Conservation (phyloP, 345 rosid species). For the Brassica juncea region DNA sequence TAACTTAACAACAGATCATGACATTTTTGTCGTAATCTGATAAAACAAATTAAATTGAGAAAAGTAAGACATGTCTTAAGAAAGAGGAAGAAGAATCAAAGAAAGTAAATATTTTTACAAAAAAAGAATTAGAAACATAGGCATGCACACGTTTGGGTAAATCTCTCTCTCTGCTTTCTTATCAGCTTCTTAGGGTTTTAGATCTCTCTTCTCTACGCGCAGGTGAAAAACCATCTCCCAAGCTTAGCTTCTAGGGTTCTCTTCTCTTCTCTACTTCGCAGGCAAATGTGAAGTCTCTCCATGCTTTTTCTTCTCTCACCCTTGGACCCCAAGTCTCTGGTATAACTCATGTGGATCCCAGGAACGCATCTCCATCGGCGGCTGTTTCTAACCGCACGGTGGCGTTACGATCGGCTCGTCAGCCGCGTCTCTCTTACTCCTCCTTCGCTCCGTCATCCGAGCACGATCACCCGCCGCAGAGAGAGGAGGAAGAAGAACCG, state of each 20-base stretch:
- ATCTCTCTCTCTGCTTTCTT: constrained; percentile 7
- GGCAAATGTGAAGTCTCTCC: constrained; percentile 71
- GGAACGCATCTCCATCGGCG: constrained; percentile 8
- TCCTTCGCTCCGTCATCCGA: constrained; percentile 48
- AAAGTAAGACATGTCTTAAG: neutral
- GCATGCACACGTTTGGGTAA: constrained; percentile 58
- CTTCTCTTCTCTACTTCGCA: constrained; percentile 46
- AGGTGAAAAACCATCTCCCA: neutral
- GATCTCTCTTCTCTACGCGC: constrained; percentile 11
- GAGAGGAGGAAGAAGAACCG: neutral
- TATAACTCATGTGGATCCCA: constrained; percentile 26
- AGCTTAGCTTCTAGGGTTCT: too few relatives aligned
- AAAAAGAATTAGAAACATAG: constrained; percentile 47
- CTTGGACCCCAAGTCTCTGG: constrained; percentile 23
- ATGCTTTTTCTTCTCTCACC: constrained; percentile 62
- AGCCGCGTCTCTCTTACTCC: constrained; percentile 50
- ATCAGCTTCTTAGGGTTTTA: constrained; percentile 18
- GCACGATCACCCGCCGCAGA: constrained; percentile 28
- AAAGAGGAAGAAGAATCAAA: neutral
- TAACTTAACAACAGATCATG: too few relatives aligned
- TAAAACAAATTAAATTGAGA: neutral
- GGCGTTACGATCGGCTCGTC: constrained; percentile 69
- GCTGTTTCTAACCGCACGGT: constrained; percentile 34
- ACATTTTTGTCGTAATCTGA: too few relatives aligned
- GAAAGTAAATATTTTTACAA: neutral